Evolutionary conservation across 2,329 filamentous ascomycete species (phyloP), one percentile per base, ranked within the genome.

Genomic region (Phialocephala subalpina): DNA sequence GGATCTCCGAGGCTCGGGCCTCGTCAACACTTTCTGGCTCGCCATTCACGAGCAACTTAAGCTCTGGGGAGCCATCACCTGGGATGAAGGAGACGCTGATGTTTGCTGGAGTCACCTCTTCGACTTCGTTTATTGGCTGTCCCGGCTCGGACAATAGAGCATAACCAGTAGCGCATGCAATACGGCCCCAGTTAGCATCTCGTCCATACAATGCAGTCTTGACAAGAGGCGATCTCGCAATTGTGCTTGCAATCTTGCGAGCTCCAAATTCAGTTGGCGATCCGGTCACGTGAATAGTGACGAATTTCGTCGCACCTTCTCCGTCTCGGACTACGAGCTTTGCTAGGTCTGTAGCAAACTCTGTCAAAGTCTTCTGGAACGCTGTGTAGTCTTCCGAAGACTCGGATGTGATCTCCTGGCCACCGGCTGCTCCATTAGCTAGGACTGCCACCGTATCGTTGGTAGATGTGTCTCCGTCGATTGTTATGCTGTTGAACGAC

Each of bases 161-260:
- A 77, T 98, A 98, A 2, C 96, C 96, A 4, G 94, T 94, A 0
- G 96, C 95, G 78, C 96, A 98, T 33, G 98, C 86, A 69, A 99
- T 97, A 62, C 96, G 93, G 38, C 96, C 96, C 96, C 96, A 99
- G 83, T 99, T 99, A 20, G 96, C 96, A 77, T 99, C 96, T 78
- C 94, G 93, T 70, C 96, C 96, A 79, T 99, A 99, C 47, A 99
- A 84, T 0, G 96, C 96, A 0, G 96, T 99, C 84, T 99, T 99
- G 73, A 99, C 96, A 14, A 99, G 87, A 9, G 96, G 93, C 0
- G 94, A 97, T 59, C 91, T 89, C 18, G 96, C 94, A 77, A 99
- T 97, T 56, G 92, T 91, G 68, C 90, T 92, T 12, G 94, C 96
- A 67, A 97, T 90, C 75, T 90, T 87, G 63, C 92, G 89, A 1